Evolutionary conservation across 345 rosid genomes (phyloP), one percentile per base, ranked within the genome.

Genomic region (Salix koriyanagi): DNA sequence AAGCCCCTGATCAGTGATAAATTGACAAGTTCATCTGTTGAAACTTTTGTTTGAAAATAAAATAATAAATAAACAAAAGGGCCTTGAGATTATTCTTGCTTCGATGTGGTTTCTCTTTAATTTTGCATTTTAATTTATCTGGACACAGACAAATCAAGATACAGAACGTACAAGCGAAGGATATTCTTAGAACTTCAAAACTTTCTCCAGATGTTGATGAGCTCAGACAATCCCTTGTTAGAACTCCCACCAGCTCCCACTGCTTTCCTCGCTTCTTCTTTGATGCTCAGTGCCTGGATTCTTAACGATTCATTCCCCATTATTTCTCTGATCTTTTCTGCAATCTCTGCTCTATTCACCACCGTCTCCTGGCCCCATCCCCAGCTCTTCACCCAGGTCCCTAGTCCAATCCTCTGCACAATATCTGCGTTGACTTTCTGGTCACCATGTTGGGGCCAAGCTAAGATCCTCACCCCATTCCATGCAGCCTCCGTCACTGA

Each of bases 361-460:
- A 71, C 18, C 69, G 1, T 62, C 80, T 77, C 80, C 36, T 18
- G 70, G 10, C 9, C 62, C 75, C 74, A 77, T 14, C 70, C 75
- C 80, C 80, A 70, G 18, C n/a, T 34, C 36, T 18, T 44, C 7
- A 28, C 28, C 65, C 72, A 67, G 11, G 30, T 14, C 18, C 78
- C 72, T 14, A 52, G 28, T 19, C 78, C 78, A 36, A 30, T 54
- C 34, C 16, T 67, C 52, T 75, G 72, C 48, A 50, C 50, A 6
- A 54, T 32, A 7, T 52, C 50, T 36, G 72, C 65, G 26, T 75
- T 75, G 2, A 66, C 25, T 28, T 36, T 75, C 71, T 88, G 89
- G 72, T 89, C 89, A 25, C 89, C 92, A 3, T 64, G 28, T 7
- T 71, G 78, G 0, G 90, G 88, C 89, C 90, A 87, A 1, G 83